Conservation (phyloP, 2,329 filamentous ascomycete genomes). For the Tolypocladium nubicola region DNA sequence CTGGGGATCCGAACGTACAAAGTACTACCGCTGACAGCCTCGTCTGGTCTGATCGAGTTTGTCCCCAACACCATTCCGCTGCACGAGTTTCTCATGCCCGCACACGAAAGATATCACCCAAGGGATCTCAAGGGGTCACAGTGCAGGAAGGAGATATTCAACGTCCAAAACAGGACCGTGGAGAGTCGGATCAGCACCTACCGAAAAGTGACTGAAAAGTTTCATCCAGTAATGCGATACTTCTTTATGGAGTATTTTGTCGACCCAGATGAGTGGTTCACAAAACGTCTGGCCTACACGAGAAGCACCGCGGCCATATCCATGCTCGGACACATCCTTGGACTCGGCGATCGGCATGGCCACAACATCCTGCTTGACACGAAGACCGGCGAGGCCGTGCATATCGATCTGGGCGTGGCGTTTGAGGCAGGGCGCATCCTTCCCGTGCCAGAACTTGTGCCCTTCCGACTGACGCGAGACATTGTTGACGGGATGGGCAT, state of each 20-base stretch:
- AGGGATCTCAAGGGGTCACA: constrained; percentile 66
- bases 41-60: constrained; percentile 91
- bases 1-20: constrained; percentile 94
- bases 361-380: constrained; percentile 94
- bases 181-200: constrained; percentile 66
- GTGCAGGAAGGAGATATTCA: constrained; percentile 71
- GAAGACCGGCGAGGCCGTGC: constrained; percentile 83
- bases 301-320: constrained; percentile 90
- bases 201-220: constrained; percentile 66
- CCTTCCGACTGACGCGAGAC: constrained; percentile 88
- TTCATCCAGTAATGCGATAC: constrained; percentile 88
- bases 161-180: constrained; percentile 57
- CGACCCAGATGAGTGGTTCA: constrained; percentile 94
- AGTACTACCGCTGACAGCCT: constrained; percentile 77
- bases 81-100: constrained; percentile 84
- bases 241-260: constrained; percentile 95
- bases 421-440: constrained; percentile 96
- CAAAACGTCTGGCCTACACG: constrained; percentile 79
- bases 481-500: constrained; percentile 96
- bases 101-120: constrained; percentile 78
- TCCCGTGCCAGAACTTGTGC: constrained; percentile 88
- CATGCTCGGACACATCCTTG: constrained; percentile 86
- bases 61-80: constrained; percentile 87
- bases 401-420: constrained; percentile 93
- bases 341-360: constrained; percentile 86